A percentile compares a stretch with the other conserved stretches of the same genome.
phyloP scores from a whole-genome alignment of 495 filamentous ascomycete species.

The Neurospora sublineolata region DNA sequence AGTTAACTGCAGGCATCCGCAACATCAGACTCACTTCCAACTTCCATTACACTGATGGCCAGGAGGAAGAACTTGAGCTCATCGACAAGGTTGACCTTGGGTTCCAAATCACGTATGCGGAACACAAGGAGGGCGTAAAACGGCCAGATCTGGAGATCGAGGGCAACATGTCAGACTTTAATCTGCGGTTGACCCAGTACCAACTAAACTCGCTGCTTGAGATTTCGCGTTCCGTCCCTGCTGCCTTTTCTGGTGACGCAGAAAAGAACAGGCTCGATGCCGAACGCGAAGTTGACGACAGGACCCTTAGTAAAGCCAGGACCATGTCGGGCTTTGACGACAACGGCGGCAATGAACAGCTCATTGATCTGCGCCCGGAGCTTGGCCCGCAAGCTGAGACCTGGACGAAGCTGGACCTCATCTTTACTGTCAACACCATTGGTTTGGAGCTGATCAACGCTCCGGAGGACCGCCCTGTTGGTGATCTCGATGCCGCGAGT shows the following conservation, averaged over 20 bases:
- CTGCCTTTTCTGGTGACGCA: slow-evolving; percentile 68
- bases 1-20: slow-evolving; percentile 80
- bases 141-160: slow-evolving; percentile 87
- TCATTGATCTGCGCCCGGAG: slow-evolving; percentile 53
- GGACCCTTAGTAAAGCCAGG: slow-evolving; percentile 34
- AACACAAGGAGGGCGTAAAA: slow-evolving; percentile 65
- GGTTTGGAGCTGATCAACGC: slow-evolving; percentile 80
- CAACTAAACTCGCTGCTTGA: slow-evolving; percentile 82
- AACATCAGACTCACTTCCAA: slow-evolving; percentile 84
- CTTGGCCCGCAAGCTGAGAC: slow-evolving; percentile 50
- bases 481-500: slow-evolving; percentile 66
- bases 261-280: slow-evolving; percentile 54
- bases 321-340: slow-evolving; percentile 35
- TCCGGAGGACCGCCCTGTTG: slow-evolving; percentile 60
- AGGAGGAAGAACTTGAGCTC: slow-evolving; percentile 80
- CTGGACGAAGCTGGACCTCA: slow-evolving; percentile 89
- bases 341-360: slow-evolving; percentile 24
- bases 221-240: slow-evolving; percentile 73
- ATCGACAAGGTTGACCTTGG: slow-evolving; percentile 92
- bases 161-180: slow-evolving; percentile 83
- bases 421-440: slow-evolving; percentile 80
- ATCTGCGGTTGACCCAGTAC: slow-evolving; percentile 76
- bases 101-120: slow-evolving; percentile 80
- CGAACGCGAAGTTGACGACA: slow-evolving; percentile 35
- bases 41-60: slow-evolving; percentile 65